Evolutionary conservation across 495 filamentous ascomycete species (phyloP), one percentile per base, ranked within the genome.

Genomic region (Aspergillus campestris): DNA sequence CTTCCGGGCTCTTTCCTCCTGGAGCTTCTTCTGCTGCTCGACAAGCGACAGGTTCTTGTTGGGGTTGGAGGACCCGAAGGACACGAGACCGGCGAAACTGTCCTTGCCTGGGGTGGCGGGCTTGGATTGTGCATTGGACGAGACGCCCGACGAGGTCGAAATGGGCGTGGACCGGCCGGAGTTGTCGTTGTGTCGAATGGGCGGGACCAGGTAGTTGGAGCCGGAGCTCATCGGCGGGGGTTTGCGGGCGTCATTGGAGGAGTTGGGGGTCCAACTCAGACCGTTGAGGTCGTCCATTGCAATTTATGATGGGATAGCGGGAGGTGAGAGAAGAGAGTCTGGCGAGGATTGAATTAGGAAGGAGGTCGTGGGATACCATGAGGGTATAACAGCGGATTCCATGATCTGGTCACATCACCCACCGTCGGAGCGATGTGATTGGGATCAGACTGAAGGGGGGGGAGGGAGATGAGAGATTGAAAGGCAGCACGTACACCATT

Each of bases 31-130:
- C 62, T 96, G 91, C 47, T 87, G 87, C 60, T 97, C 88, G 44
- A 83, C 75, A 6, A 98, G 74, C 2, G 83, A 86, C 0, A 95
- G 67, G 48, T 82, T 89, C 59, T 75, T 81, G 37, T 64, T 65
- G 27, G 71, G 56, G 53, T 84, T 84, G n/a, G 80, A 73, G 9
- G 79, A 66, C 38, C 78, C 79, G 48, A 91, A 87, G 35, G 79
- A 83, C 14, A 96, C 83, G 13, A 98, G 72, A 56, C 84, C 88
- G 50, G 90, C 84, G 59, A 98, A 98, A 70, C 86, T 94, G 60
- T 96, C 91, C 42, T 75, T 75, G 5, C 75, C 71, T 2, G 84
- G 77, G 31, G 83, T 84, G 6, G 79, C 58, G 5, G 77, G 55
- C 52, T 81, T 79, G 1, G 80, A 72, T 13, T 72, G 70, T 27